These are phyloP conservation scores for Suhomyces xylopsoci DNA, from an alignment of 805 yeast genomes.

Conservation along the genomic window DNA sequence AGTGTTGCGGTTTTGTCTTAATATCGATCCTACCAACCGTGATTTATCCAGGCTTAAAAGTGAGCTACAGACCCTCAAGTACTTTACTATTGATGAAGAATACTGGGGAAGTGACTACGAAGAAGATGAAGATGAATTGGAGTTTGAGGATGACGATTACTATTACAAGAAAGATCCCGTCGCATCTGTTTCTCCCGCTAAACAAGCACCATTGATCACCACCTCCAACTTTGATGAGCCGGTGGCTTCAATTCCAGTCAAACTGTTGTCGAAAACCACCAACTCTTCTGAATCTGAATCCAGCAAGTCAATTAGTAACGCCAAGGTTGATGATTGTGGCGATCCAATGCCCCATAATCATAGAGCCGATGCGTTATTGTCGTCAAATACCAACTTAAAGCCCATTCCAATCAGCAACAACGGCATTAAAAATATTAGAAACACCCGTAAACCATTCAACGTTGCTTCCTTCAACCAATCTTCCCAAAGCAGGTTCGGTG, in stretches of 20 bases:
- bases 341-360: constrained; percentile 32
- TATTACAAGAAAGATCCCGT: constrained; percentile 8
- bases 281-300: constrained; percentile 8
- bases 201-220: constrained; percentile 7
- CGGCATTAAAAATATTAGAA: constrained; percentile 28
- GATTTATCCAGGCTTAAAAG: constrained; percentile 56
- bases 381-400: constrained; percentile 33
- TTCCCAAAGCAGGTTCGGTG: constrained; percentile 5
- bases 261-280: background rate
- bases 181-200: constrained; percentile 14
- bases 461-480: constrained; percentile 55
- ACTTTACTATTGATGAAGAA: constrained; percentile 79
- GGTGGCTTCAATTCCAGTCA: background rate
- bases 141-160: constrained; percentile 23
- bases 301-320: background rate
- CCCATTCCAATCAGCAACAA: constrained; percentile 41
- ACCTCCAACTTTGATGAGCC: constrained; percentile 5
- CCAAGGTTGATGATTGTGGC: background rate
- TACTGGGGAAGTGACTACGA: constrained; percentile 50
- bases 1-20: constrained; percentile 72
- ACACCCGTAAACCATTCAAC: constrained; percentile 58
- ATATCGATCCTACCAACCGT: constrained; percentile 86
- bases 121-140: constrained; percentile 26
- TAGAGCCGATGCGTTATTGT: constrained; percentile 43
- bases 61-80: constrained; percentile 58